Conservation (phyloP, 169 alveolate genomes). For the Plasmodium gonderi region DNA sequence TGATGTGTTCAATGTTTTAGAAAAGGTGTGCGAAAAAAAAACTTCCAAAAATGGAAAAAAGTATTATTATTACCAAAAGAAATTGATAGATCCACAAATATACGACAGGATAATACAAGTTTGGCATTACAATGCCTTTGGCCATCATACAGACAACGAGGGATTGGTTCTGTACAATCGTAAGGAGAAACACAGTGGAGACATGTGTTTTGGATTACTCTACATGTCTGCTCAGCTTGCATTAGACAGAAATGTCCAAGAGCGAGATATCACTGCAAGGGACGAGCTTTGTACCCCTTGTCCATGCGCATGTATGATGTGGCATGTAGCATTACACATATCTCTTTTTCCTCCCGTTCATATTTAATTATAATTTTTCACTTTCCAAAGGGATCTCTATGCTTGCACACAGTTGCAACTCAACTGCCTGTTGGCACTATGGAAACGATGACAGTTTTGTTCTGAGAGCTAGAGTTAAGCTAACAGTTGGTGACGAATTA, state of each 20-base stretch:
- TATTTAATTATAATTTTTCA: not conserved
- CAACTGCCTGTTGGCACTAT: constrained; percentile 90
- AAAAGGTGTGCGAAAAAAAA: constrained; percentile 77
- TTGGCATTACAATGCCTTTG: constrained; percentile 90
- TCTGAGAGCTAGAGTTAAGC: constrained; percentile 83
- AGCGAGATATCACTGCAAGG: too few relatives aligned
- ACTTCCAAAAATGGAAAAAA: constrained; percentile 44
- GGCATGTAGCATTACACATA: too few relatives aligned
- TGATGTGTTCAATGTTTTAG: constrained; percentile 81
- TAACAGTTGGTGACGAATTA: constrained; percentile 87
- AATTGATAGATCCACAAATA: constrained; percentile 78
- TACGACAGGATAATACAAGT: constrained; percentile 85
- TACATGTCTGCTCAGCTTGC: too few relatives aligned
- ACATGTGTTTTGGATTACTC: too few relatives aligned
- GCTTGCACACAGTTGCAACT: constrained; percentile 89
- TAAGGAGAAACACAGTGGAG: constrained; percentile 22
- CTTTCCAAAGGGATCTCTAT: constrained; percentile 82
- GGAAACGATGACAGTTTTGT: constrained; percentile 85
- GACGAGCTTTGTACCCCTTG: too few relatives aligned
- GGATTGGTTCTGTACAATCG: constrained; percentile 85
- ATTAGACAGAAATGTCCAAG: too few relatives aligned
- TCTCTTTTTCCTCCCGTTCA: not conserved
- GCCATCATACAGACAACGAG: constrained; percentile 86
- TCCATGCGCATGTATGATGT: too few relatives aligned
- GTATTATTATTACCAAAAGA: constrained; percentile 72